These are phyloP conservation scores for Kwoniella sp. DNA, from an alignment of 768 basidiomycete species.

Conservation along the genomic window DNA sequence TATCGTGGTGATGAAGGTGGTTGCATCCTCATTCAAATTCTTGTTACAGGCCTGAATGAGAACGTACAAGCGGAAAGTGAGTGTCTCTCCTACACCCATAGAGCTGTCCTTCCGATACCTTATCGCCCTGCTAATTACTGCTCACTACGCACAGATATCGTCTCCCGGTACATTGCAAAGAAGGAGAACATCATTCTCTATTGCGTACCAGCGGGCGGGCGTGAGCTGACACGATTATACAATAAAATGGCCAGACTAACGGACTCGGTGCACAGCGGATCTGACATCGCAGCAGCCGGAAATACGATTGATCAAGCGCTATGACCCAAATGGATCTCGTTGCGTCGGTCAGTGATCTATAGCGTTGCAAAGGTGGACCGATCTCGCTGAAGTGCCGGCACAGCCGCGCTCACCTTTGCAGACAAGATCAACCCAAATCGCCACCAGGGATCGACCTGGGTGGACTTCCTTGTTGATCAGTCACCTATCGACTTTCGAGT, in stretches of 20 bases:
- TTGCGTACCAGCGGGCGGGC: constrained; percentile 10
- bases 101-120: too few species aligned
- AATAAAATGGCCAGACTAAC: not conserved
- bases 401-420: constrained; percentile 27
- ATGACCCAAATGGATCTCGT: constrained; percentile 11
- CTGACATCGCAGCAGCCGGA: constrained; percentile 1
- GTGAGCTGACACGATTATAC: constrained; percentile 10
- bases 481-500: not conserved
- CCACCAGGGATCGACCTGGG: constrained; percentile 1
- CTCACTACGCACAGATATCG: too few species aligned
- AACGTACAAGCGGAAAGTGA: not conserved
- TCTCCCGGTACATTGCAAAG: constrained; percentile 11
- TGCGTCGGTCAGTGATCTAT: constrained; percentile 13
- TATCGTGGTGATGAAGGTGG: not conserved
- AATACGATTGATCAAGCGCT: constrained; percentile 8
- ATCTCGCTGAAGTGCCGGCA: not conserved
- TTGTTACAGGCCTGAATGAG: constrained; percentile 1
- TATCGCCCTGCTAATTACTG: too few species aligned
- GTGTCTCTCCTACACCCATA: too few species aligned
- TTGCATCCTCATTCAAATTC: too few species aligned
- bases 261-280: constrained; percentile 12
- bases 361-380: not conserved
- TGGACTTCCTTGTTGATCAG: not conserved
- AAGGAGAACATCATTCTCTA: constrained; percentile 17
- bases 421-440: constrained; percentile 6